These are phyloP conservation scores for Trichomonas tenax DNA, from an alignment of 208 protist genomes.

Conservation along the genomic window DNA sequence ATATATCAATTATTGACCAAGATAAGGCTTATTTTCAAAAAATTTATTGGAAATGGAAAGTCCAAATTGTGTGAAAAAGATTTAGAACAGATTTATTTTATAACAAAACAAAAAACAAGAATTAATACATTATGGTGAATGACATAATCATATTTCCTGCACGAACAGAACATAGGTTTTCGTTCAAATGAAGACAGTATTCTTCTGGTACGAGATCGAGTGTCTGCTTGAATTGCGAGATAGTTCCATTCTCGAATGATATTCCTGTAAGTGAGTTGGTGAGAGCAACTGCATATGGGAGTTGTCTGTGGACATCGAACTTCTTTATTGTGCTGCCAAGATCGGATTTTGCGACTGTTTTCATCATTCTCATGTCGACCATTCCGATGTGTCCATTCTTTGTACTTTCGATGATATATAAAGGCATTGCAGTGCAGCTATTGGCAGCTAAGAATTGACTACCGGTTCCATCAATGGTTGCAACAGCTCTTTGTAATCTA, in stretches of 20 bases:
- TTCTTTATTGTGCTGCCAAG: background rate
- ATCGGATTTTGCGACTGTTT: background rate
- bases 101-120: no score
- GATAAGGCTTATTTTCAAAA: no score
- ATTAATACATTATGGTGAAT: background rate
- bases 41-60: no score
- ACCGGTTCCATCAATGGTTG: background rate
- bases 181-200: background rate
- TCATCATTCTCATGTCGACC: background rate
- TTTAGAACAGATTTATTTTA: no score
- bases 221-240: background rate
- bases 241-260: background rate
- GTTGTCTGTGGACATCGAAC: background rate
- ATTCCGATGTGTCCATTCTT: background rate
- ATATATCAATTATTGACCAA: no score
- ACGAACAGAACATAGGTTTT: background rate
- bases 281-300: background rate
- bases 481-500: background rate
- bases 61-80: no score
- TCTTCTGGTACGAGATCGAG: background rate
- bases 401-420: background rate
- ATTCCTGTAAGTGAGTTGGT: background rate
- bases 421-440: background rate
- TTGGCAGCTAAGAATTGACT: background rate
- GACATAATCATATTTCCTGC: background rate